Percentiles rank a stretch among this genome's conserved stretches.
Evolutionary conservation across 495 filamentous ascomycete species (phyloP).

Genomic region (Penicillium ucsense): DNA sequence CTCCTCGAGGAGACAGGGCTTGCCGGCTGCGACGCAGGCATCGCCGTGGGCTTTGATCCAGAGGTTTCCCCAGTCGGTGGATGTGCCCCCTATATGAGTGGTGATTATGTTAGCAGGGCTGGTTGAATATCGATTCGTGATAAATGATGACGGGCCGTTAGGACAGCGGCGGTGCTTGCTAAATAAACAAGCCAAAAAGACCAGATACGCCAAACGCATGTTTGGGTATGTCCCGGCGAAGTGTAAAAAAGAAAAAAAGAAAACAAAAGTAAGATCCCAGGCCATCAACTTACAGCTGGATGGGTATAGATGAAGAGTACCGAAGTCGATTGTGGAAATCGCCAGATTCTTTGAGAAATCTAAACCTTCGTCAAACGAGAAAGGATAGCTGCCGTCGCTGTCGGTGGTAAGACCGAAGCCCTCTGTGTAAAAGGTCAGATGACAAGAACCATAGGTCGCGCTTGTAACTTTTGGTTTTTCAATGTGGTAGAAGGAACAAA

Average conservation of each 20-base stretch:
- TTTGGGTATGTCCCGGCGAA: no score
- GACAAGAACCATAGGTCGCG: background rate
- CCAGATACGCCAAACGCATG: no score
- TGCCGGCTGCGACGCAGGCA: conserved; percentile 44
- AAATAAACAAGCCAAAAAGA: no score
- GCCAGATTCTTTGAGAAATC: conserved; percentile 53
- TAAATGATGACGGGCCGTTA: no score
- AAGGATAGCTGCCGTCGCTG: conserved; percentile 48
- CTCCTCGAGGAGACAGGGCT: conserved; percentile 62
- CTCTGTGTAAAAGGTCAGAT: conserved; percentile 7
- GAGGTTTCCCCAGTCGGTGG: conserved; percentile 36
- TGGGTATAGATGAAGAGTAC: conserved; percentile 58
- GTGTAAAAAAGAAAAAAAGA: no score
- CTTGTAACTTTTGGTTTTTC: background rate
- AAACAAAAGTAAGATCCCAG: no score
- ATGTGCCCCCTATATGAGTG: conserved; percentile 25
- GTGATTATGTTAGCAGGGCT: background rate
- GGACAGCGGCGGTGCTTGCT: no score
- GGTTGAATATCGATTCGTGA: no score
- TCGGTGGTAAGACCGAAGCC: conserved; percentile 31
- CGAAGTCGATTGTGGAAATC: conserved; percentile 54
- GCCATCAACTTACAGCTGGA: conserved; percentile 29
- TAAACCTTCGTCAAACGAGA: conserved; percentile 48
- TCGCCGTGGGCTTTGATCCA: conserved; percentile 55
- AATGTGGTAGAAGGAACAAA: background rate